Conservation (phyloP, 306 rosid species). For the Cicer chorassanicum region DNA sequence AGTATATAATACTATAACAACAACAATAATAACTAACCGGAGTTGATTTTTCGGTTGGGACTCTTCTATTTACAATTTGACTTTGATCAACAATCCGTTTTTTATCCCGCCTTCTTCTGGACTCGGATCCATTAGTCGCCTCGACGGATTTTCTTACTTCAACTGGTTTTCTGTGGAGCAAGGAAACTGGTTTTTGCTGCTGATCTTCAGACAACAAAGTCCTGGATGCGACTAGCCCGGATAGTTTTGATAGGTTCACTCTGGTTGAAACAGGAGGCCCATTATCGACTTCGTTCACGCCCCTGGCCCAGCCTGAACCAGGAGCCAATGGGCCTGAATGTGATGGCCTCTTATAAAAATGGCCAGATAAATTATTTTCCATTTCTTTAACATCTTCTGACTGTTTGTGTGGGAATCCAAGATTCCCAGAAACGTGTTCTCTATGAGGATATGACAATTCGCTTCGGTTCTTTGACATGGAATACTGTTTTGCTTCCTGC, state of each 20-base stretch:
- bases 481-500: slow-evolving; percentile 68
- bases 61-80: slow-evolving; percentile 58
- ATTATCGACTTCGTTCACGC: slow-evolving; percentile 58
- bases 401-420: slow-evolving; percentile 59
- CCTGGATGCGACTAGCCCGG: slow-evolving; percentile 74
- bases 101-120: slow-evolving; percentile 63
- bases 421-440: slow-evolving; percentile 67
- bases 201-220: slow-evolving; percentile 56
- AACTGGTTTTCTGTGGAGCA: slow-evolving; percentile 48
- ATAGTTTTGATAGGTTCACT: slow-evolving; percentile 61
- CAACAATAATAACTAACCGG: slow-evolving; percentile 58
- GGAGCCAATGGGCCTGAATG: slow-evolving; percentile 81
- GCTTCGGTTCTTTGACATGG: slow-evolving; percentile 54
- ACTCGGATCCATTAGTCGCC: slow-evolving; percentile 54
- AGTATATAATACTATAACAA: no score
- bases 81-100: slow-evolving; percentile 50
- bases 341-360: slow-evolving; percentile 56
- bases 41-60: slow-evolving; percentile 54
- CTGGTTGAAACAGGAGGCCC: slow-evolving; percentile 47
- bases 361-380: slow-evolving; percentile 48
- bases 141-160: slow-evolving; percentile 54
- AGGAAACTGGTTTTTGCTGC: slow-evolving; percentile 53
- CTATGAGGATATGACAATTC: slow-evolving; percentile 56
- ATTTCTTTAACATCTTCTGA: slow-evolving; percentile 54
- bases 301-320: slow-evolving; percentile 57